Percentiles rank a stretch among this genome's conserved stretches.
Conservation (phyloP, 495 filamentous ascomycete genomes). For the Podospora appendiculata region DNA sequence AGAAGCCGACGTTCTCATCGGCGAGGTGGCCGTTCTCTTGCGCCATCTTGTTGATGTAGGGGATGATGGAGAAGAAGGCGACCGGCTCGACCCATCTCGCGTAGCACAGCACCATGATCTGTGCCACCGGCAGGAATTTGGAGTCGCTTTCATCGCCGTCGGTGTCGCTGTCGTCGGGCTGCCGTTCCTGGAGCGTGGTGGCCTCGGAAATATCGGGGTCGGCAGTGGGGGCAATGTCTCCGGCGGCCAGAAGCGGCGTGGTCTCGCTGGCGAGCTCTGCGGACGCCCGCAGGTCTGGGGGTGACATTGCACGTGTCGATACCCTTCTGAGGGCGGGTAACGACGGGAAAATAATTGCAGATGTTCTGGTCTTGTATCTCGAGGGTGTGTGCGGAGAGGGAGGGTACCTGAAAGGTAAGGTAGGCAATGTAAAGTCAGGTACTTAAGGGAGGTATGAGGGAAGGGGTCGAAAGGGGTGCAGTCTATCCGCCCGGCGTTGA, state of each 20-base stretch:
- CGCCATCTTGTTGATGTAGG: slow-evolving; percentile 67
- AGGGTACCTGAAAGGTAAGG: too few relatives aligned
- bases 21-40: slow-evolving; percentile 47
- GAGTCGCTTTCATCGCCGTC: slow-evolving; percentile 12
- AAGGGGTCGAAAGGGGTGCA: too few relatives aligned
- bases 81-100: slow-evolving; percentile 63
- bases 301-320: background rate
- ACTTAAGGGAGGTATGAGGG: too few relatives aligned
- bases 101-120: slow-evolving; percentile 60
- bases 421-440: too few relatives aligned
- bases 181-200: slow-evolving; percentile 4
- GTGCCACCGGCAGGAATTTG: slow-evolving; percentile 46
- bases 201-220: slow-evolving; percentile 12
- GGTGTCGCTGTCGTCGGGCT: slow-evolving; percentile 15
- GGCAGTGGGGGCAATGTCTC: slow-evolving; percentile 2
- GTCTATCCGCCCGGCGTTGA: too few relatives aligned
- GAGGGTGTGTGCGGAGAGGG: too few relatives aligned
- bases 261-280: slow-evolving; percentile 13
- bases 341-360: too few relatives aligned
- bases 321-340: too few relatives aligned
- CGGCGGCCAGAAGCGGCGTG: slow-evolving; percentile 28
- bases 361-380: too few relatives aligned
- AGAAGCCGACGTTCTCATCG: slow-evolving; percentile 60
- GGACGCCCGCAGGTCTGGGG: background rate
- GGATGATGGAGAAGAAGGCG: slow-evolving; percentile 69